These are phyloP conservation scores for Clarireedia monteithiana DNA, from an alignment of 2,329 filamentous ascomycete genomes.

Conservation along the genomic window DNA sequence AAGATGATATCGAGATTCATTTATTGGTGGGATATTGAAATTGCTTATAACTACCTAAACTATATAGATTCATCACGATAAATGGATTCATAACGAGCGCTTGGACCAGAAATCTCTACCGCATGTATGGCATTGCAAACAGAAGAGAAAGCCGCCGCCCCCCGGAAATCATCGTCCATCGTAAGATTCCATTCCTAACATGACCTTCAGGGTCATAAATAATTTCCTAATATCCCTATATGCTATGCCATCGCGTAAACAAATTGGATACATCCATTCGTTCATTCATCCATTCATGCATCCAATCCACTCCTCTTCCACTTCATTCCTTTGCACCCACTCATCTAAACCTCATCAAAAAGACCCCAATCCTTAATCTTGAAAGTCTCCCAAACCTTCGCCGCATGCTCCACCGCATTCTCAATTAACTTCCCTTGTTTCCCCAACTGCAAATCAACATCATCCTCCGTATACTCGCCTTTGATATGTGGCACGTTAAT, in stretches of 20 bases:
- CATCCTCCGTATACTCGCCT: constrained; percentile 64
- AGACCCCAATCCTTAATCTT: constrained; percentile 74
- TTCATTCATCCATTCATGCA: neutral
- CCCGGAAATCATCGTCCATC: neutral
- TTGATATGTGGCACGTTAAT: constrained; percentile 82
- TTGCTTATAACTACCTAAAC: no score
- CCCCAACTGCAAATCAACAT: constrained; percentile 59
- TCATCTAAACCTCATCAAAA: constrained; percentile 35
- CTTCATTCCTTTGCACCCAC: no score
- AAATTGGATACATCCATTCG: no score
- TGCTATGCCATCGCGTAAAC: no score
- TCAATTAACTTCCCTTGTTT: constrained; percentile 62
- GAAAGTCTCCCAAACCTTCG: constrained; percentile 63
- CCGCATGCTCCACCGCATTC: constrained; percentile 58
- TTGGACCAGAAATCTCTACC: neutral
- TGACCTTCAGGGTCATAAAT: neutral
- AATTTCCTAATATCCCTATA: neutral
- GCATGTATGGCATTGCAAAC: no score
- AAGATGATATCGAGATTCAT: no score
- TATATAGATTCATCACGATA: neutral
- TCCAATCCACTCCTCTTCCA: neutral
- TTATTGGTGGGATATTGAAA: no score
- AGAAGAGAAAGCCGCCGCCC: no score
- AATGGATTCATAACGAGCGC: neutral
- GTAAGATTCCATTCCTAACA: neutral